Conservation (phyloP, 768 basidiomycete species). For the Hysterangium stoloniferum region DNA sequence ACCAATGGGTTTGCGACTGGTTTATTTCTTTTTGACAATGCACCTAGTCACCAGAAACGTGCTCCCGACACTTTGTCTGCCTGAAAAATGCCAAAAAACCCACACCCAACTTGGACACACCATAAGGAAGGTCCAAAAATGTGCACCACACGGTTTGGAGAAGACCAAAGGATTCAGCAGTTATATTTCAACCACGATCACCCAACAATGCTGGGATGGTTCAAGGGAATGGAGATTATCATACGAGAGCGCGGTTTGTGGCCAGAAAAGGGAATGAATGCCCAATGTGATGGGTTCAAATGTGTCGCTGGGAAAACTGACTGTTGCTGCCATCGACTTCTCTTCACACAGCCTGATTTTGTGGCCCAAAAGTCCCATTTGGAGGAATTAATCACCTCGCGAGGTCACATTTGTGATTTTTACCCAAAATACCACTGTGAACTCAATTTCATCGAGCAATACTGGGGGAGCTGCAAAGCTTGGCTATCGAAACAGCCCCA, state of each 20-base stretch:
- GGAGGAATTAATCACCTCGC: no score
- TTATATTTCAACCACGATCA: constrained; percentile 15
- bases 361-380: constrained; percentile 24
- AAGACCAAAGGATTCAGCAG: background rate
- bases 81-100: constrained; percentile 17
- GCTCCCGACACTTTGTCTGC: constrained; percentile 14
- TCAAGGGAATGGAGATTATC: constrained; percentile 16
- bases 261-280: background rate
- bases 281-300: constrained; percentile 24
- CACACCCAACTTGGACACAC: background rate
- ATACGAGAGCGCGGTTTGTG: constrained; percentile 12
- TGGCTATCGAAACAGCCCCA: no score
- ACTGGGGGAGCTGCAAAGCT: no score
- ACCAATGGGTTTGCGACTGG: constrained; percentile 12
- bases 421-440: no score
- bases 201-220: constrained; percentile 14
- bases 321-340: constrained; percentile 30
- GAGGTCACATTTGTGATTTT: no score
- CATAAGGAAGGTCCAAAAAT: background rate
- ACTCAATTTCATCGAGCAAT: no score
- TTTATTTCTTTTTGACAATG: constrained; percentile 15
- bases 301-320: constrained; percentile 16
- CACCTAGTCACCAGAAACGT: constrained; percentile 14
- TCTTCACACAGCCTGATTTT: constrained; percentile 38
- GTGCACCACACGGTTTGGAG: background rate